Conservation (phyloP, 129 eudicot species). For the Glebionis coronaria region DNA sequence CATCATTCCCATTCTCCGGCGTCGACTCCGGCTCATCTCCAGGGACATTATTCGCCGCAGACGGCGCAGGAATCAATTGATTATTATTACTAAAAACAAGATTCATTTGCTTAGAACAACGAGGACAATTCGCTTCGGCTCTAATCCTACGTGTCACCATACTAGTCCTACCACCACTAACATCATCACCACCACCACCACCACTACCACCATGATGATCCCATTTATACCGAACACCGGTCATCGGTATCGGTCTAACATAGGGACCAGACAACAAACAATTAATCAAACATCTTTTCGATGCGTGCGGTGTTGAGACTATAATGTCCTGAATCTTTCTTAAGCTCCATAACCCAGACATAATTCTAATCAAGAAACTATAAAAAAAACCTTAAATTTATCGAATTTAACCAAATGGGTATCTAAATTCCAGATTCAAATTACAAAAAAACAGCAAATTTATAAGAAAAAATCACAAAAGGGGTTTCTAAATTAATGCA, state of each 20-base stretch:
- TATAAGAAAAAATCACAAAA: background rate
- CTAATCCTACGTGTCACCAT: constrained; percentile 52
- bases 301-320: background rate
- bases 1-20: constrained; percentile 20
- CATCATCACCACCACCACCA: constrained; percentile 30
- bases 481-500: background rate
- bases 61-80: constrained; percentile 48
- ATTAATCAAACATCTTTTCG: constrained; percentile 36
- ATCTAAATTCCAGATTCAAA: constrained; percentile 17
- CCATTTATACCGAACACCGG: constrained; percentile 67
- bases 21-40: constrained; percentile 17
- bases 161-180: constrained; percentile 4
- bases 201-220: constrained; percentile 52
- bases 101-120: constrained; percentile 79
- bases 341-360: constrained; percentile 67
- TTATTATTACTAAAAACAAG: constrained; percentile 53
- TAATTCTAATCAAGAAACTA: constrained; percentile 23
- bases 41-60: constrained; percentile 7
- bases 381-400: background rate
- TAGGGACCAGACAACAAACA: constrained; percentile 34
- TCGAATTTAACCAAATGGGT: constrained; percentile 5
- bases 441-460: background rate
- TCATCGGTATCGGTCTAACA: constrained; percentile 29
- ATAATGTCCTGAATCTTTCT: constrained; percentile 32
- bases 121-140: constrained; percentile 92